Conservation (phyloP, 192 early-diverging fungal species). For the Backusella mclennaniae region DNA sequence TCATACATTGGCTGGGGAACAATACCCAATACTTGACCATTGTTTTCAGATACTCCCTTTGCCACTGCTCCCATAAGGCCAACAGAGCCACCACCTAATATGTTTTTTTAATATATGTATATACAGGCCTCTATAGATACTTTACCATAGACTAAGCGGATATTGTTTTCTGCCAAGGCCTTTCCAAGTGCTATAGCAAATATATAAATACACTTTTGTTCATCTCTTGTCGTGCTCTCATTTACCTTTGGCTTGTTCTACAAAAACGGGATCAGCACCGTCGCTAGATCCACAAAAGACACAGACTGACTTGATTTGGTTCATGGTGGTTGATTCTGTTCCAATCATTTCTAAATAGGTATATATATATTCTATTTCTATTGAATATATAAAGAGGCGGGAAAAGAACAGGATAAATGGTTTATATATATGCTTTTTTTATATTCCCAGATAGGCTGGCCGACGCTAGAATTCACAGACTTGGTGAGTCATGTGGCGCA, state of each 20-base stretch:
- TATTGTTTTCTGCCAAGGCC: constrained; percentile 51
- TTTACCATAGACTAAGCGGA: constrained; percentile 67
- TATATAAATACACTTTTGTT: neutral
- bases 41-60: constrained; percentile 52
- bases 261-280: constrained; percentile 41
- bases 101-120: neutral
- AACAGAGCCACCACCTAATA: constrained; percentile 53
- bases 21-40: constrained; percentile 71
- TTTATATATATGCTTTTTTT: no score
- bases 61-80: constrained; percentile 88
- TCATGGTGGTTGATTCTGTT: neutral
- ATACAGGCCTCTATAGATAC: neutral
- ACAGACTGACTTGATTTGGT: constrained; percentile 18
- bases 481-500: no score
- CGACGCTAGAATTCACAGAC: no score
- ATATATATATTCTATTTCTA: neutral
- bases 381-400: neutral
- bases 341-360: neutral
- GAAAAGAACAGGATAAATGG: neutral
- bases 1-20: constrained; percentile 65
- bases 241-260: constrained; percentile 42
- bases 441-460: no score
- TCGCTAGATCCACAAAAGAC: constrained; percentile 26
- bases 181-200: constrained; percentile 46
- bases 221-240: neutral